These are phyloP conservation scores for Cladophialophora immunda DNA, from an alignment of 2,329 filamentous ascomycete genomes.

Conservation along the genomic window DNA sequence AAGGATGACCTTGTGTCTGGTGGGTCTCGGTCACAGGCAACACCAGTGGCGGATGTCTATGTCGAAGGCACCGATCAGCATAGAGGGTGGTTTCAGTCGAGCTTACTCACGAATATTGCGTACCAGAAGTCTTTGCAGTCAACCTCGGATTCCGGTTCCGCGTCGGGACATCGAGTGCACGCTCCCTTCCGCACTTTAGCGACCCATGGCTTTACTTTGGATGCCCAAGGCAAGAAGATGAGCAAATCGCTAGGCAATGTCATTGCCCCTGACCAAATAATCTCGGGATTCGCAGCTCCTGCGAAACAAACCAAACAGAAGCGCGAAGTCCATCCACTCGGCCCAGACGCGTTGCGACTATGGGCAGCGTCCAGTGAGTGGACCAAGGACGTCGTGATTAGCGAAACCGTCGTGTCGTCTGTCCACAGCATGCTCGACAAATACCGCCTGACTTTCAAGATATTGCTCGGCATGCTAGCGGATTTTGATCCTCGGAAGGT, in stretches of 20 bases:
- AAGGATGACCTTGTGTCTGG: slow-evolving; percentile 36
- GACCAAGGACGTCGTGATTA: slow-evolving; percentile 84
- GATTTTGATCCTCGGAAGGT: slow-evolving; percentile 57
- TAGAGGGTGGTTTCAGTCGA: slow-evolving; percentile 98
- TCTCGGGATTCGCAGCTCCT: slow-evolving; percentile 76
- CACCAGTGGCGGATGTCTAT: slow-evolving; percentile 77
- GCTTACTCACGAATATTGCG: slow-evolving; percentile 84
- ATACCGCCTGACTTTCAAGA: slow-evolving; percentile 88
- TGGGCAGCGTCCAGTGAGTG: slow-evolving; percentile 95
- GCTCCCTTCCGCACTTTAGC: slow-evolving; percentile 89
- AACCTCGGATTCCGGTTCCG: slow-evolving; percentile 38
- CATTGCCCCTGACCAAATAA: slow-evolving; percentile 81
- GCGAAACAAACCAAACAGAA: slow-evolving; percentile 58
- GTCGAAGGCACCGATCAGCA: slow-evolving; percentile 96
- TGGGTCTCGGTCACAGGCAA: slow-evolving; percentile 44
- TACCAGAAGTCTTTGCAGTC: slow-evolving; percentile 51
- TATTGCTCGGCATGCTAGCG: slow-evolving; percentile 80
- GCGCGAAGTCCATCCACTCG: slow-evolving; percentile 65
- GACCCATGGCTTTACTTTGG: slow-evolving; percentile 94
- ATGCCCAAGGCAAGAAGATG: slow-evolving; percentile 94
- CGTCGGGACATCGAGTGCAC: slow-evolving; percentile 40
- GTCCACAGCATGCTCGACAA: slow-evolving; percentile 82
- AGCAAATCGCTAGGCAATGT: slow-evolving; percentile 95
- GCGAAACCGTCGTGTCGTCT: slow-evolving; percentile 76
- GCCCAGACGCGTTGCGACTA: slow-evolving; percentile 84